phyloP scores from a whole-genome alignment of 768 basidiomycete genomes.

The Megacollybia marginata region DNA sequence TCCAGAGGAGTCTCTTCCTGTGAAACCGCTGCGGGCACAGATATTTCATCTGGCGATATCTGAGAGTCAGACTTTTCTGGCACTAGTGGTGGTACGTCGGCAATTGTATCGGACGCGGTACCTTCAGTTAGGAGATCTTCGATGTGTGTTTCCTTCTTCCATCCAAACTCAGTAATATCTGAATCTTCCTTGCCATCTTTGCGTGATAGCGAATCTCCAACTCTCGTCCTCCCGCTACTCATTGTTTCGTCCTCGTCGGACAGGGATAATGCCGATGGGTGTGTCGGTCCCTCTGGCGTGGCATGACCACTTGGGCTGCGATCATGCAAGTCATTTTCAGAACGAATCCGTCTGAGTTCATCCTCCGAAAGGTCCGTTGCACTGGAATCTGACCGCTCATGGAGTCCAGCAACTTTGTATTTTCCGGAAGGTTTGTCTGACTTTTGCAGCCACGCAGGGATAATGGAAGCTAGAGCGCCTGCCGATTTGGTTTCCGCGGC shows the following conservation, averaged over 20 bases:
- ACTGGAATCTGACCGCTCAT: slow-evolving; percentile 1
- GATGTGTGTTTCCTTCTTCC: too few relatives aligned
- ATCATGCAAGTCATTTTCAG: slow-evolving; percentile 28
- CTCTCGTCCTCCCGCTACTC: not conserved
- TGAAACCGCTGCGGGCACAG: not conserved
- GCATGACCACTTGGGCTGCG: slow-evolving; percentile 20
- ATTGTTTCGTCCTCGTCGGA: slow-evolving; percentile 6
- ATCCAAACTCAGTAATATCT: not conserved
- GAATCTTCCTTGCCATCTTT: not conserved
- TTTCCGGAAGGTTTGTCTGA: slow-evolving; percentile 6
- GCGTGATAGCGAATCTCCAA: not conserved
- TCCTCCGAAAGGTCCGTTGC: slow-evolving; percentile 7
- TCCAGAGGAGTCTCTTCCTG: not conserved
- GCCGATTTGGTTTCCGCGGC: too few relatives aligned
- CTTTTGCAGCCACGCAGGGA: too few relatives aligned
- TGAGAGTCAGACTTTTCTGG: too few relatives aligned
- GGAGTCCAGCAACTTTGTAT: slow-evolving; percentile 27
- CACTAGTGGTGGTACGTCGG: too few relatives aligned
- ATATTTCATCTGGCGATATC: too few relatives aligned
- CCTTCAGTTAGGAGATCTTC: too few relatives aligned
- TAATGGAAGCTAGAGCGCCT: too few relatives aligned
- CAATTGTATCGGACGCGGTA: too few relatives aligned
- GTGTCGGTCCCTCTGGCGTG: slow-evolving; percentile 19
- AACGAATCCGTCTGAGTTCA: slow-evolving; percentile 18
- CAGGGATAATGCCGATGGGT: slow-evolving; percentile 2